These are phyloP conservation scores for Sporothrix schenckii DNA, from an alignment of 2,329 filamentous ascomycete species.

Conservation along the genomic window DNA sequence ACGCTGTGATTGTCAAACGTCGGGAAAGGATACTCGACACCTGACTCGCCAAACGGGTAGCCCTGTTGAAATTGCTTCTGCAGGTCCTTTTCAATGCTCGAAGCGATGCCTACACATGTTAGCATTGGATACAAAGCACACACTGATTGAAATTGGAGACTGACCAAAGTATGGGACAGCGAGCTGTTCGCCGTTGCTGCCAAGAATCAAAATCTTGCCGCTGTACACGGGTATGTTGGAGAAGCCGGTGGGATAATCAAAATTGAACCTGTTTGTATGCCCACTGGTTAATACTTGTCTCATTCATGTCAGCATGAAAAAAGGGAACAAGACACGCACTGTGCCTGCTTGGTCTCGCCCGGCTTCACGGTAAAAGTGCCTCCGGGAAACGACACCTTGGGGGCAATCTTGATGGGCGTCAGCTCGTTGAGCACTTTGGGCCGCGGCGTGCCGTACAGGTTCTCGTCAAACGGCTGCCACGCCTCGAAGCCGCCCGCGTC, in stretches of 20 bases:
- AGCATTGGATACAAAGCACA: not conserved
- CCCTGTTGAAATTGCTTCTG: constrained; percentile 30
- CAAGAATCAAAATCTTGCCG: constrained; percentile 43
- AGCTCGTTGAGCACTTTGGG: constrained; percentile 25
- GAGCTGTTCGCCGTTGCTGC: constrained; percentile 41
- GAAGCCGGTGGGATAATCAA: constrained; percentile 33
- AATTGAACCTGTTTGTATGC: constrained; percentile 34
- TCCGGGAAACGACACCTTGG: constrained; percentile 29
- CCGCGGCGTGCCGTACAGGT: constrained; percentile 34
- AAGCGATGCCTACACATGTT: not conserved
- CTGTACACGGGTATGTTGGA: constrained; percentile 43
- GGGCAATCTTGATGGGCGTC: constrained; percentile 12
- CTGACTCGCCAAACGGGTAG: constrained; percentile 23
- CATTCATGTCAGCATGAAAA: too few species aligned
- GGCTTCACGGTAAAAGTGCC: constrained; percentile 38
- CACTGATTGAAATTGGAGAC: not conserved
- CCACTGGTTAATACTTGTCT: not conserved
- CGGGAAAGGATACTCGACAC: constrained; percentile 21
- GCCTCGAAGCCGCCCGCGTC: constrained; percentile 43
- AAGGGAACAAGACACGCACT: constrained; percentile 23
- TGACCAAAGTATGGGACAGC: constrained; percentile 32
- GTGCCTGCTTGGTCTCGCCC: constrained; percentile 37
- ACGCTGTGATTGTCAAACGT: constrained; percentile 23
- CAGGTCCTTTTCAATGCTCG: constrained; percentile 25
- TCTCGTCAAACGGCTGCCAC: constrained; percentile 37